Evolutionary conservation across 202 grass and related monocot species (phyloP), one percentile per base, ranked within the genome.

Genomic region (Panicum virgatum): DNA sequence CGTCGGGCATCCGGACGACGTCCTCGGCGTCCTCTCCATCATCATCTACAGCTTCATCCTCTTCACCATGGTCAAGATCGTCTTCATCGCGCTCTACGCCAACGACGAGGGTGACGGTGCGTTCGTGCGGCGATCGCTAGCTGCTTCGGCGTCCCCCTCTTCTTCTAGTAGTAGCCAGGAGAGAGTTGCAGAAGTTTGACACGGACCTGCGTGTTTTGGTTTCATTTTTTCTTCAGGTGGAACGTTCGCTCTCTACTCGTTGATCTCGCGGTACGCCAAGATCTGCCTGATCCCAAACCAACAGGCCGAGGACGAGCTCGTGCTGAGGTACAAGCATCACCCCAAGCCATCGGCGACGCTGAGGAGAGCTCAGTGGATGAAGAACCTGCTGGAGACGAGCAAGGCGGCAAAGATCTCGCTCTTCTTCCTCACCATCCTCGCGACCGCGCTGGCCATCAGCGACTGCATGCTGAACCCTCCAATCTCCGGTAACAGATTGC

Each of bases 191-290:
- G 6, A 29, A 29, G 57, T 29, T 29, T 60, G 57, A 29, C 25
- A 59, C 23, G 57, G 57, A 60, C 4, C 57, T 60, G 56, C 9
- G 0, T 60, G 12, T 19, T 38, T 18, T 8, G 7, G 3, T 30
- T 18, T 6, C 4, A 1, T 38, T 10, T 15, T 1, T 46, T 27
- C 5, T 30, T 65, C 72, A 97, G 88, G 94, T 4, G 94, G 94
- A 2, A 93, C 89, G 14, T 97, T 97, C 37, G 91, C 91, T 5
- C 75, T 97, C 1, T 97, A 97, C 82, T 93, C 91, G 5, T 36
- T 93, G 59, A 86, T 97, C 50, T 93, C 88, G 12, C 69, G 94
- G 46, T 84, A 97, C 53, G 84, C 89, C 4, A 93, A 75, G 75
- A 81, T 97, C 20, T 74, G 81, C 66, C 73, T 93, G 78, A 70